These are phyloP conservation scores for Candida manassasensis DNA, from an alignment of 805 yeast species.

Conservation along the genomic window DNA sequence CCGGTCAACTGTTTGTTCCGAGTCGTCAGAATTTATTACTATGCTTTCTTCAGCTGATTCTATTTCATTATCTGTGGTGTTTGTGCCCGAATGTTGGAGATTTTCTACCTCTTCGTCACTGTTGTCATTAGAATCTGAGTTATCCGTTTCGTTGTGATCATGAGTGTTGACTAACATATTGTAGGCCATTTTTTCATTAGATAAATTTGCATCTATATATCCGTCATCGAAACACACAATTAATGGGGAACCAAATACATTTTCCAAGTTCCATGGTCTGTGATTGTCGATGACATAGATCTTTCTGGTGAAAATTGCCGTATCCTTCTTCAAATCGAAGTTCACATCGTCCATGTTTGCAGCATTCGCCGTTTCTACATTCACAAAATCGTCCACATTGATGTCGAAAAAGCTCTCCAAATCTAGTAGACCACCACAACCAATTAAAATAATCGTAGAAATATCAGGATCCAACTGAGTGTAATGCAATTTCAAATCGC, in stretches of 20 bases:
- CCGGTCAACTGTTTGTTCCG: constrained; percentile 19
- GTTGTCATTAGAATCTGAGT: constrained; percentile 18
- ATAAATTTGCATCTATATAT: constrained; percentile 53
- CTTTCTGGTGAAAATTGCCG: constrained; percentile 41
- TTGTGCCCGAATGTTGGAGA: constrained; percentile 29
- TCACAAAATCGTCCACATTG: constrained; percentile 48
- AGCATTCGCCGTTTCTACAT: constrained; percentile 18
- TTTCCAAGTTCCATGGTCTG: constrained; percentile 95
- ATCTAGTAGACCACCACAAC: constrained; percentile 93
- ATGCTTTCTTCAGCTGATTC: constrained; percentile 16
- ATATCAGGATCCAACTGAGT: constrained; percentile 66
- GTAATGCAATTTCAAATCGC: constrained; percentile 67
- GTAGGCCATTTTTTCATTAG: constrained; percentile 60
- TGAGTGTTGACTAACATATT: constrained; percentile 40
- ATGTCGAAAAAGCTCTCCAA: constrained; percentile 68
- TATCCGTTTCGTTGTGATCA: constrained; percentile 34
- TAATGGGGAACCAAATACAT: constrained; percentile 75
- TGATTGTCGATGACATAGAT: constrained; percentile 87
- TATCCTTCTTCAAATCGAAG: constrained; percentile 15
- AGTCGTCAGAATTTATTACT: constrained; percentile 19
- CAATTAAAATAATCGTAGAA: constrained; percentile 70
- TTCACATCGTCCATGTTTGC: constrained; percentile 18
- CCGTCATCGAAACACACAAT: constrained; percentile 89
- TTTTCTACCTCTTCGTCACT: constrained; percentile 28
- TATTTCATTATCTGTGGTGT: background rate